Base-by-base conservation (phyloP, 139 green algal genomes). In the Tetraselmis striata region DNA sequence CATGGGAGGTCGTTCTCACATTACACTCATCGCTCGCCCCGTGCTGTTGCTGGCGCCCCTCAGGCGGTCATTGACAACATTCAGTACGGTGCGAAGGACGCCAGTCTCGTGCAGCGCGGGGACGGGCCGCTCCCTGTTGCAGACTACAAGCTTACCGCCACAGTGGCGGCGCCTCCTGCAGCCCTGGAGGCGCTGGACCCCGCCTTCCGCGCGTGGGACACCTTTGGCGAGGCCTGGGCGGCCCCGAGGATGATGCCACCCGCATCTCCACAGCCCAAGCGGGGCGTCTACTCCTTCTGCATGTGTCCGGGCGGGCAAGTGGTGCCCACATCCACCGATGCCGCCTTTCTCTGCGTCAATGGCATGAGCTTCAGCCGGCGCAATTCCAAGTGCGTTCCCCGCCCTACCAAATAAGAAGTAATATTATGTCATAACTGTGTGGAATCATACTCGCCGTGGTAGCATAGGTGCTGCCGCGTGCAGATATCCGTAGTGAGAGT, bases 311-410 rank as follows among this genome's bases (percentile, higher is more conserved):
- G 91, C 0, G 91, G 87, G 18, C 82, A 88, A 78, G 84, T 87
- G 80, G 93, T 97, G 59, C 89, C 89, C 45, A 97, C 94, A 11
- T 91, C 78, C 81, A 94, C 87, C 1, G 84, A 59, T 26, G 81
- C 82, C 75, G 80, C 89, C 2, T 89, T 96, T 86, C 88, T 97
- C 29, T 97, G 94, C 88, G 88, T 97, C 83, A 97, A 97, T 83
- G 94, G 94, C 45, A 97, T 97, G 94, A 92, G 84, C 80, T 97
- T 97, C 87, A 92, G 86, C 75, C 80, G 82, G 28, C 83, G 87
- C 78, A 88, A 91, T 75, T 90, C 82, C 24, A 5, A 67, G 45
- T 67, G 18, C 5, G 11, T 18, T 18, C 45, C 45, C 45, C 45
- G n/a, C n/a, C n/a, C n/a, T n/a, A n/a, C n/a, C n/a, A n/a, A n/a